Conservation (phyloP, 2,329 filamentous ascomycete species). For the Sarocladium strictum region DNA sequence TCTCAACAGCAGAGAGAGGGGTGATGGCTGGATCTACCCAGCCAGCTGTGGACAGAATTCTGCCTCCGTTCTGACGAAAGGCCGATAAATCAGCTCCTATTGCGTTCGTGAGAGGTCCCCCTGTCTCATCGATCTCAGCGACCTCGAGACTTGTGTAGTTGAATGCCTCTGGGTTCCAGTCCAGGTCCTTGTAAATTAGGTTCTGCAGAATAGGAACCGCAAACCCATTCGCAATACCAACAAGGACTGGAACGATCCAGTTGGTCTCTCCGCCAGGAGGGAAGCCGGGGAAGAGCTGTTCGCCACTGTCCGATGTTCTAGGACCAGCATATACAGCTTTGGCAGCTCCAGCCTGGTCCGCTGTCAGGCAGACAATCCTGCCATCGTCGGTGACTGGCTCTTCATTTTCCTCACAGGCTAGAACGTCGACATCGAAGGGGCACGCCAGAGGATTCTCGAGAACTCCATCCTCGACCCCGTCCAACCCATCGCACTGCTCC, state of each 20-base stretch:
- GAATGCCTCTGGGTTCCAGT: background rate
- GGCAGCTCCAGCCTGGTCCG: background rate
- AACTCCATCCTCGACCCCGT: slow-evolving; percentile 6
- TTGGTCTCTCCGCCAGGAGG: background rate
- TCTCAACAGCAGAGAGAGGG: background rate
- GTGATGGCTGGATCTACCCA: slow-evolving; percentile 6
- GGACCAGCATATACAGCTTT: background rate
- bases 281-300: background rate
- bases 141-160: background rate
- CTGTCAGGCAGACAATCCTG: background rate
- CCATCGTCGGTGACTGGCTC: background rate
- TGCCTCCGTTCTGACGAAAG: background rate
- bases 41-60: background rate
- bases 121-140: background rate
- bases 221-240: slow-evolving; percentile 2
- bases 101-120: background rate
- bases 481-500: slow-evolving; percentile 3
- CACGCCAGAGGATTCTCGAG: slow-evolving; percentile 9
- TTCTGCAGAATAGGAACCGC: slow-evolving; percentile 4
- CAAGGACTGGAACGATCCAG: slow-evolving; percentile 3
- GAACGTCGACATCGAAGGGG: background rate
- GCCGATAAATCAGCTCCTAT: background rate
- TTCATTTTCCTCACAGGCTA: background rate
- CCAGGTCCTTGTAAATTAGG: background rate
- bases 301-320: background rate